Percentiles rank a stretch among this genome's conserved stretches.
phyloP scores from a whole-genome alignment of 2,329 filamentous ascomycete species.

The Endoconidiophora laricicola region DNA sequence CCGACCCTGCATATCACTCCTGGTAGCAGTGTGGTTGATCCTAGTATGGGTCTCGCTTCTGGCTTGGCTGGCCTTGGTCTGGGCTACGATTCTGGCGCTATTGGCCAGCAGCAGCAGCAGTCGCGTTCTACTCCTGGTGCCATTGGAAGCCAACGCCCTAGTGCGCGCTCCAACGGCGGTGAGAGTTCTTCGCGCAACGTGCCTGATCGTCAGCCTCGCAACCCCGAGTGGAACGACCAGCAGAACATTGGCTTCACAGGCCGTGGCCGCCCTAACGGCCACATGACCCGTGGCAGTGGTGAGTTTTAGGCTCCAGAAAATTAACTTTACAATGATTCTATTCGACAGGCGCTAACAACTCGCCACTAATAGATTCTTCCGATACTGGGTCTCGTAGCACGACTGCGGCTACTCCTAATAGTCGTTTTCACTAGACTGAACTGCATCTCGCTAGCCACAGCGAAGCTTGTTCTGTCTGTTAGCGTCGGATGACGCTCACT shows the following conservation, averaged over 20 bases:
- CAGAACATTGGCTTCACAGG: constrained; percentile 33
- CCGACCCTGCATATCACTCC: constrained; percentile 22
- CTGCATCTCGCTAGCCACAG: neutral
- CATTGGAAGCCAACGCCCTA: constrained; percentile 48
- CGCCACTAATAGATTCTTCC: constrained; percentile 23
- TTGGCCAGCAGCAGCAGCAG: constrained; percentile 16
- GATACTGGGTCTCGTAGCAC: constrained; percentile 22
- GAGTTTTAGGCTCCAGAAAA: constrained; percentile 18
- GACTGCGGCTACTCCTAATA: constrained; percentile 21
- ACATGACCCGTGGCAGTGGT: constrained; percentile 46
- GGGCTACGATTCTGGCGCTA: neutral
- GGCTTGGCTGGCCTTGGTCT: constrained; percentile 8
- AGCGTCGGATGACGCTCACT: neutral
- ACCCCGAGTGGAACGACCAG: constrained; percentile 41
- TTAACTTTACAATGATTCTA: too few relatives aligned
- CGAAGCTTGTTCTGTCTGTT: too few relatives aligned
- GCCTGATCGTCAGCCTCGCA: constrained; percentile 47
- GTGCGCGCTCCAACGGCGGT: constrained; percentile 14
- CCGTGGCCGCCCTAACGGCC: constrained; percentile 40
- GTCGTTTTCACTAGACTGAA: constrained; percentile 12
- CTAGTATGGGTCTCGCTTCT: constrained; percentile 8
- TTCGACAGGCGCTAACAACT: too few relatives aligned
- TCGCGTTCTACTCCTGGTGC: constrained; percentile 38
- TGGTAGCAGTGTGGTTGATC: constrained; percentile 16
- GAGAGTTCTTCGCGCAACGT: constrained; percentile 25